Base-by-base conservation (phyloP, 1,284 basidiomycete genomes). In the Cryptococcus floricola region DNA sequence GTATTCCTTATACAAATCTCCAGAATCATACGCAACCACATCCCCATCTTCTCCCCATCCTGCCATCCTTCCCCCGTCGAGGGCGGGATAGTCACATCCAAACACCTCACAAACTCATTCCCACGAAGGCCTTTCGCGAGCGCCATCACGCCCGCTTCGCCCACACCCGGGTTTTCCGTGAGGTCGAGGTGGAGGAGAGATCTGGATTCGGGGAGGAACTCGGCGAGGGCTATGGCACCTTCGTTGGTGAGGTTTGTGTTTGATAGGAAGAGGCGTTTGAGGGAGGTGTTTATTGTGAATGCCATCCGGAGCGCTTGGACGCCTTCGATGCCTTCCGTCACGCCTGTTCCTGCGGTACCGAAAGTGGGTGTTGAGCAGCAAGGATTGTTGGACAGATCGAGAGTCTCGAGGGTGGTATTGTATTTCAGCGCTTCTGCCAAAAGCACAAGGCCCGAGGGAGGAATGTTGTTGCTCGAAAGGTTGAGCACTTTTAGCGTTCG, bases 381-480 rank as follows among this genome's bases (percentile, higher is more conserved):
- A 0, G 93, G 93, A 72, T 98, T 98, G 68, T 87, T 86, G 73
- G 87, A 90, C 51, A 98, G 74, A 73, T 98, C 94, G 2, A 98
- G 83, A 1, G 93, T 98, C 73, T 98, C 95, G 23, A 99, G 80
- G 48, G 87, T 87, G 3, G 89, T 85, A 68, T 98, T 98, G 76
- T 95, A 96, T 86, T 96, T 96, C 73, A 98, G 78, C 13, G 92
- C 89, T 73, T 98, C 95, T 0, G 92, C 92, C 13, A 98, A 80
- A 0, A 83, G 79, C 0, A 88, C 84, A 13, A 98, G 80, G 46
- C 91, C 91, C 8, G 83, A 79, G 2, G 90, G 82, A 57, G 95
- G 93, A 19, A 98, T 84, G 72, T 88, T 90, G 76, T 98, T 98
- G 70, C 98, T 93, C 68, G 88, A 88, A 48, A 98, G 77, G 71